Evolutionary conservation across 2,329 filamentous ascomycete genomes (phyloP).

Genomic region (Lachnellula occidentalis): DNA sequence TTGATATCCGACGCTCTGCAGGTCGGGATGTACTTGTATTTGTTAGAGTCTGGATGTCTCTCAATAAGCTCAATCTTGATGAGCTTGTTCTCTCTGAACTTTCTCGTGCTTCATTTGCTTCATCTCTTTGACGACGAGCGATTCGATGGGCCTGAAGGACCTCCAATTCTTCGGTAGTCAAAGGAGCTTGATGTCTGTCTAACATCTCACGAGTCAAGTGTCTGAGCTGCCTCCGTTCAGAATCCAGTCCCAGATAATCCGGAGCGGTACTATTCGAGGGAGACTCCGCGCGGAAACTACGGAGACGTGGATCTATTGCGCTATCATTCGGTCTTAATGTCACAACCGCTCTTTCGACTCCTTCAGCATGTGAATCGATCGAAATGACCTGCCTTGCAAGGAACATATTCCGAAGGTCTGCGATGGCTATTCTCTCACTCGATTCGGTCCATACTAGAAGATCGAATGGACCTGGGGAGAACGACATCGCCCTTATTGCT

Average conservation of each 20-base stretch:
- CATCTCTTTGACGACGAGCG: slow-evolving; percentile 41
- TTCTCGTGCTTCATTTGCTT: slow-evolving; percentile 20
- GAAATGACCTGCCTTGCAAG: slow-evolving; percentile 62
- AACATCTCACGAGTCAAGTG: slow-evolving; percentile 26
- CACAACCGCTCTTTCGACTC: slow-evolving; percentile 33
- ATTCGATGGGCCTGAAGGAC: slow-evolving; percentile 52
- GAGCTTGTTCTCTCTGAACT: slow-evolving; percentile 14
- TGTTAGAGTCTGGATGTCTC: slow-evolving; percentile 12
- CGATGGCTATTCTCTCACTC: slow-evolving; percentile 67
- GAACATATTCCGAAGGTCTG: slow-evolving; percentile 65
- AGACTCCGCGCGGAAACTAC: slow-evolving; percentile 19
- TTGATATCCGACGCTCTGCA: slow-evolving; percentile 20
- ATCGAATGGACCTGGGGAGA: slow-evolving; percentile 85
- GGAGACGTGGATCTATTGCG: slow-evolving; percentile 26
- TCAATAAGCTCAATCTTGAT: slow-evolving; percentile 13
- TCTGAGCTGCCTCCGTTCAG: slow-evolving; percentile 26
- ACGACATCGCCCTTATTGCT: slow-evolving; percentile 85
- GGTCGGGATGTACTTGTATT: slow-evolving; percentile 6
- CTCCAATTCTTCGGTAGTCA: slow-evolving; percentile 49
- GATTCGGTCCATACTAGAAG: slow-evolving; percentile 93
- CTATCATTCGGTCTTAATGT: slow-evolving; percentile 20
- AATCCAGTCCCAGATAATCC: slow-evolving; percentile 26
- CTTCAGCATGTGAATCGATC: slow-evolving; percentile 53
- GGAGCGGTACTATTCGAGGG: slow-evolving; percentile 23
- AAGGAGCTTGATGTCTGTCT: slow-evolving; percentile 44